Conservation (phyloP, 2,329 filamentous ascomycete genomes). For the Periconia sp. region DNA sequence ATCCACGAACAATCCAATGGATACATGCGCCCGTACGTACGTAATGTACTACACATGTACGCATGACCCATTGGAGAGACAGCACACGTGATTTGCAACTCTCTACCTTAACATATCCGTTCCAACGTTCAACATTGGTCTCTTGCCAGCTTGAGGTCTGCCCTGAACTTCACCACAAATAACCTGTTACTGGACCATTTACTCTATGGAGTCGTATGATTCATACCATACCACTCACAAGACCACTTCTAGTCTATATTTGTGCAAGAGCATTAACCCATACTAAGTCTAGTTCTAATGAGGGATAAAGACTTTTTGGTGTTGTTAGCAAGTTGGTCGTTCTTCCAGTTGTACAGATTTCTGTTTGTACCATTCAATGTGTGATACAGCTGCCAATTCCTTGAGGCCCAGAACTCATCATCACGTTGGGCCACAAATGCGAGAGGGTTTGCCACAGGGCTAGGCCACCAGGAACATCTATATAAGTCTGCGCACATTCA, state of each 20-base stretch:
- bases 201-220: background rate
- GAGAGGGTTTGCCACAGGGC: background rate
- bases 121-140: no score
- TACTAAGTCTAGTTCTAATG: background rate
- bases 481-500: background rate
- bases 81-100: no score
- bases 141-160: no score
- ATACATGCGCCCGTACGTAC: no score
- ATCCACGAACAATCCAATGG: no score
- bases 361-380: background rate
- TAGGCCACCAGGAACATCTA: background rate
- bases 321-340: background rate
- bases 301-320: background rate
- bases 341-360: background rate
- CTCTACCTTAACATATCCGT: no score
- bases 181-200: background rate
- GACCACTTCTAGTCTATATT: background rate
- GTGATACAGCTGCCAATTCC: background rate
- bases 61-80: no score
- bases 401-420: background rate
- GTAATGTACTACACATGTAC: no score
- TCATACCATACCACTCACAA: background rate
- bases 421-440: background rate
- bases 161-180: no score
- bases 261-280: background rate